Conservation (phyloP, 1,139 yeast genomes). For the Yamadazyma sp. region DNA sequence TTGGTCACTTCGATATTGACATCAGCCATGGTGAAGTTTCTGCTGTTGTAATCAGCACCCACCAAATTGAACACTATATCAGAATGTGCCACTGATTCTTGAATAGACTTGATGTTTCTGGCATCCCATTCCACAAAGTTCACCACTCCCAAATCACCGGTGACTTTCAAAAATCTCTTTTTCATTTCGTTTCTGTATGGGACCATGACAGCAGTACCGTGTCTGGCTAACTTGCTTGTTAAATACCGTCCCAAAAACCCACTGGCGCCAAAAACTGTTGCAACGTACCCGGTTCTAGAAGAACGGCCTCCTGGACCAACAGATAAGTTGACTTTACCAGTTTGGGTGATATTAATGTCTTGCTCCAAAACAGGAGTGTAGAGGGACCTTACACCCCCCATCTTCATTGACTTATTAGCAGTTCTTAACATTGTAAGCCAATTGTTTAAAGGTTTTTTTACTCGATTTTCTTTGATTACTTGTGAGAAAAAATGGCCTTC, state of each 20-base stretch:
- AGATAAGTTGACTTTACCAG: conserved; percentile 70
- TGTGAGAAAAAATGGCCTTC: conserved; percentile 15
- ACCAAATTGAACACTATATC: conserved; percentile 81
- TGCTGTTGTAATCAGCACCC: conserved; percentile 77
- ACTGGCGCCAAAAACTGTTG: conserved; percentile 82
- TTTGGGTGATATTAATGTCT: conserved; percentile 73
- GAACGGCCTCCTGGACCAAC: conserved; percentile 82
- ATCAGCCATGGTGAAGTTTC: conserved; percentile 80
- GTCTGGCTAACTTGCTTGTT: conserved; percentile 71
- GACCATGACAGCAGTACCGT: conserved; percentile 74
- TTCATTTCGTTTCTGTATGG: conserved; percentile 83
- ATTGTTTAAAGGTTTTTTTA: neutral
- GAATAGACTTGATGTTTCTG: conserved; percentile 73
- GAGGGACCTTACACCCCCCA: conserved; percentile 31
- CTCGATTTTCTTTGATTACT: conserved; percentile 14
- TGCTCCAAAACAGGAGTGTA: conserved; percentile 46
- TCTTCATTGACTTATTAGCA: conserved; percentile 1
- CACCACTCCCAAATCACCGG: conserved; percentile 87
- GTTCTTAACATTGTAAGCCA: conserved; percentile 26
- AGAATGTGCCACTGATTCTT: conserved; percentile 76
- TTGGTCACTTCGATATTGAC: conserved; percentile 77
- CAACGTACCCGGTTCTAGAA: conserved; percentile 88
- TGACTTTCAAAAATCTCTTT: conserved; percentile 75
- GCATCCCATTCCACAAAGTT: conserved; percentile 82
- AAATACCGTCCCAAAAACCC: conserved; percentile 80